phyloP scores from a whole-genome alignment of 306 rosid genomes.

The Luffa acutangula region DNA sequence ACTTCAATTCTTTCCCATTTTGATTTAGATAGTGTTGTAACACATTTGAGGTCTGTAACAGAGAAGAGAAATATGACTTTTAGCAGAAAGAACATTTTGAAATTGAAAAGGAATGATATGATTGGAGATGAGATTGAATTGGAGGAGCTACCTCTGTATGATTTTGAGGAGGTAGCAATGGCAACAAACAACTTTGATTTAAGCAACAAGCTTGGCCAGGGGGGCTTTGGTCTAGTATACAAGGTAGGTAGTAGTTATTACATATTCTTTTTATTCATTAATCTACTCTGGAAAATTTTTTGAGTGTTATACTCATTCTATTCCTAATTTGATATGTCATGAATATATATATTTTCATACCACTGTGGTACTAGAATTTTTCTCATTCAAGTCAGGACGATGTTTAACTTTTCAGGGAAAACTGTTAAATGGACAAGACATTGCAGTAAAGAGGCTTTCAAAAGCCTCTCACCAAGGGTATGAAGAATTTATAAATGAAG shows the following conservation, averaged over 20 bases:
- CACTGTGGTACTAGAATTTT: too few relatives aligned
- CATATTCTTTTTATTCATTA: too few relatives aligned
- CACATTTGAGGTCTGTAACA: neutral
- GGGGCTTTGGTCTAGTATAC: slow-evolving; percentile 7
- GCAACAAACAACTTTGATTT: slow-evolving; percentile 31
- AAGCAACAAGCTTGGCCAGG: slow-evolving; percentile 20
- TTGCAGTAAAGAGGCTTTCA: slow-evolving; percentile 36
- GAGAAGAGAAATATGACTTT: neutral
- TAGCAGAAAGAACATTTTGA: neutral
- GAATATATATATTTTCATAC: too few relatives aligned
- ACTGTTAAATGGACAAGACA: slow-evolving; percentile 23
- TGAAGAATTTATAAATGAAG: slow-evolving; percentile 38
- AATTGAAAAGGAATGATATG: neutral
- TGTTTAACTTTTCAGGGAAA: slow-evolving; percentile 11
- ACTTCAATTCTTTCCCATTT: neutral
- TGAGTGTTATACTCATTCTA: too few relatives aligned
- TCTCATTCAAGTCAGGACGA: too few relatives aligned
- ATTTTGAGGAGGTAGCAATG: slow-evolving; percentile 20
- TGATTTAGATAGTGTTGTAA: neutral
- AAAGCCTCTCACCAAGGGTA: slow-evolving; percentile 30
- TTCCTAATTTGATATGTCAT: too few relatives aligned
- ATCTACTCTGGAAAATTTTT: too few relatives aligned
- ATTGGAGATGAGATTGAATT: slow-evolving; percentile 11
- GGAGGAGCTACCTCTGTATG: slow-evolving; percentile 28
- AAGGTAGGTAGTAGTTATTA: neutral